Percentiles rank a stretch among this genome's conserved stretches.
phyloP scores from a whole-genome alignment of 257 asterid species.

The Solanum okadae region DNA sequence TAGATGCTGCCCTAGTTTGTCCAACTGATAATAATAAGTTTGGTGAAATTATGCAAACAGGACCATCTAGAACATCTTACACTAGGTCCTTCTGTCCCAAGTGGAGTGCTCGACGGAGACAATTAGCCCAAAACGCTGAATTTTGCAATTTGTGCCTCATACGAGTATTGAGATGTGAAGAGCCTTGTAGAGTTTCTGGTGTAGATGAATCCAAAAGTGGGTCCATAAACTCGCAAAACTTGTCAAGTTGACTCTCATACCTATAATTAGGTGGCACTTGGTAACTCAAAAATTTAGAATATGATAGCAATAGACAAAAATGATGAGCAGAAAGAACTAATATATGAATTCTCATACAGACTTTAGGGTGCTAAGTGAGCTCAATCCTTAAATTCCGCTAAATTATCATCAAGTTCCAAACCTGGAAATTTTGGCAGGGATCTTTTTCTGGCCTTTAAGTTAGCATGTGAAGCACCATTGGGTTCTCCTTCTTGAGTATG shows the following conservation, averaged over 20 bases:
- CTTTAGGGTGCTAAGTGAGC: not conserved
- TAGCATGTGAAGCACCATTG: not conserved
- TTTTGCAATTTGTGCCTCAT: conserved; percentile 55
- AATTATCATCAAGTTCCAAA: not conserved
- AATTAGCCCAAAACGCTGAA: conserved; percentile 69
- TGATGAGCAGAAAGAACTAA: not conserved
- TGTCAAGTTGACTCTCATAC: conserved; percentile 66
- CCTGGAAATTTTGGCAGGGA: not conserved
- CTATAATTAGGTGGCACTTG: conserved; percentile 20
- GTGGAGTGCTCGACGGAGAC: conserved; percentile 47
- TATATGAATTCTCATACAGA: not conserved
- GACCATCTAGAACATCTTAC: conserved; percentile 34
- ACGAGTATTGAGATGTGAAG: conserved; percentile 44
- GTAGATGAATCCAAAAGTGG: conserved; percentile 75
- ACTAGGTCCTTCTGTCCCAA: conserved; percentile 82
- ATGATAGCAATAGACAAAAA: not conserved
- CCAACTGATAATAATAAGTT: not conserved
- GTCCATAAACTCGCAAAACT: conserved; percentile 77
- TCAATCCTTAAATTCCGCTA: not conserved
- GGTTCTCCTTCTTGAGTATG: not conserved
- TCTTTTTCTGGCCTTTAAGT: not conserved
- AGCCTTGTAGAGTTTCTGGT: conserved; percentile 58
- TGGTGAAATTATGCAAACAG: not conserved
- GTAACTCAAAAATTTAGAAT: not conserved
- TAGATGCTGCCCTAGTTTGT: not conserved